Evolutionary conservation across 345 rosid species (phyloP).

Genomic region (Syzygium aqueum): DNA sequence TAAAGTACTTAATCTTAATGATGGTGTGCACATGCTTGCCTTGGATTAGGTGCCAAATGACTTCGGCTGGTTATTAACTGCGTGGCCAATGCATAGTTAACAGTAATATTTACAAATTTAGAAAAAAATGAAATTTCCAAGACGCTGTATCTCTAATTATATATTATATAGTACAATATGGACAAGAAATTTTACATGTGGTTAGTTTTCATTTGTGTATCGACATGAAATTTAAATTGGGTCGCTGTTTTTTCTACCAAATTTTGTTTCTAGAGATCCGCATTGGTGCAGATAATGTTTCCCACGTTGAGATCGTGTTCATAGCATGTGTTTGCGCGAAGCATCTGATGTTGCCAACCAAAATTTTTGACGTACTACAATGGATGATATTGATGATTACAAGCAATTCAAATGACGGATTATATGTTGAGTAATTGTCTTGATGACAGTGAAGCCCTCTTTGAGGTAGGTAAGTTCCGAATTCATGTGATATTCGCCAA

Average conservation of each 20-base stretch:
- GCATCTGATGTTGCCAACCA: background rate
- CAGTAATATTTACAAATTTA: background rate
- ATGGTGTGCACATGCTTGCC: background rate
- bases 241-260: background rate
- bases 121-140: background rate
- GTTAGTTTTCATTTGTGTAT: background rate
- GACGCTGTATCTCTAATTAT: background rate
- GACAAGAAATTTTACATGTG: background rate
- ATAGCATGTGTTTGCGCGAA: background rate
- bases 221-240: background rate
- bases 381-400: background rate
- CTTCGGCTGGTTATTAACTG: background rate
- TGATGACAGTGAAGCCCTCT: background rate
- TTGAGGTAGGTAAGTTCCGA: background rate
- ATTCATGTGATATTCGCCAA: background rate
- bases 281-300: background rate
- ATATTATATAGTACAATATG: background rate
- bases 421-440: background rate
- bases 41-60: conserved; percentile 1
- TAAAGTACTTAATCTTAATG: background rate
- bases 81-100: background rate
- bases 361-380: background rate
- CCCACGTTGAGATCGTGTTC: background rate
- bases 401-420: background rate
- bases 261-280: background rate